These are phyloP conservation scores for Fusarium agapanthi DNA, from an alignment of 2,329 filamentous ascomycete species.

Conservation along the genomic window DNA sequence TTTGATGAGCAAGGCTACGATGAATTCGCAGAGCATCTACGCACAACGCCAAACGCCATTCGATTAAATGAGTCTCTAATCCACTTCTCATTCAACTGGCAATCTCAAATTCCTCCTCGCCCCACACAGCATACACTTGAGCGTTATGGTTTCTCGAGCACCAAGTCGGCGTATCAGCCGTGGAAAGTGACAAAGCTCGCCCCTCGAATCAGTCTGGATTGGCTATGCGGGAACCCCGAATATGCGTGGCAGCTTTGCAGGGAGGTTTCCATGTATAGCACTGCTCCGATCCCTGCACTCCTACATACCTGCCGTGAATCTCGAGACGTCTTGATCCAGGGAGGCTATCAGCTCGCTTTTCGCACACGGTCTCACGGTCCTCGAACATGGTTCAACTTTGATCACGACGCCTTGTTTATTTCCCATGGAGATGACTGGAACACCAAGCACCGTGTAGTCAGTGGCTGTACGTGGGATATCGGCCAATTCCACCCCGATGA, in stretches of 20 bases:
- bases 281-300: not conserved
- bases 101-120: fast-evolving
- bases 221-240: not conserved
- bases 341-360: not conserved
- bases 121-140: not conserved
- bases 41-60: not conserved
- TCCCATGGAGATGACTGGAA: not conserved
- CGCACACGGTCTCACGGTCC: not conserved
- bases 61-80: not conserved
- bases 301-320: not conserved
- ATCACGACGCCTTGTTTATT: not conserved
- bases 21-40: not conserved
- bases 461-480: not conserved
- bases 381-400: not conserved
- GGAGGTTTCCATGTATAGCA: not conserved
- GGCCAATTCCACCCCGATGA: not conserved
- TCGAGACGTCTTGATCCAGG: not conserved
- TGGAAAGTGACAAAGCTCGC: not conserved
- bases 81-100: not conserved
- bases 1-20: not conserved
- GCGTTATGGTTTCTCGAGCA: not conserved
- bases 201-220: not conserved
- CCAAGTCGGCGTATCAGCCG: not conserved
- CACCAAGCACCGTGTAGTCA: fast-evolving
- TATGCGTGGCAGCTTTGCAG: not conserved